Percentiles rank a stretch among this genome's conserved stretches.
Conservation (phyloP, 108 stramenopile species). For the Heterococcus sp. region DNA sequence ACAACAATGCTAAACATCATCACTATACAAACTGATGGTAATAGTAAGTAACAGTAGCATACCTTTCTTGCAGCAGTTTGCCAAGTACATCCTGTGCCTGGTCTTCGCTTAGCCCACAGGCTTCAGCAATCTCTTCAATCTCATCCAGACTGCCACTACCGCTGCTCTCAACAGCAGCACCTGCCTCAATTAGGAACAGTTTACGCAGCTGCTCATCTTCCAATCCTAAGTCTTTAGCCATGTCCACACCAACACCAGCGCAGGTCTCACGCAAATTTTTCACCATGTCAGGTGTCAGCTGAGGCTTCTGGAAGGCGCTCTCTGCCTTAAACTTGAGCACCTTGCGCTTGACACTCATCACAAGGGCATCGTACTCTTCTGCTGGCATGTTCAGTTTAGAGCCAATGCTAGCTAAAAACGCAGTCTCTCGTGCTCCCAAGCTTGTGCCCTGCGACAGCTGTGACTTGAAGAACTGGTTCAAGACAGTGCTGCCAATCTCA, state of each 20-base stretch:
- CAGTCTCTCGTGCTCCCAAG: conserved; percentile 15
- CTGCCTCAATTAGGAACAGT: background rate
- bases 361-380: background rate
- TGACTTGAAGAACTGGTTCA: conserved; percentile 21
- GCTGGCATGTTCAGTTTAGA: conserved; percentile 14
- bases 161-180: background rate
- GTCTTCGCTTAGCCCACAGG: background rate
- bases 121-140: background rate
- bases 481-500: conserved; percentile 25
- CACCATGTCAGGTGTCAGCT: background rate
- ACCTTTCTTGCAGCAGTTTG: background rate
- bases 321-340: background rate
- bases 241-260: background rate
- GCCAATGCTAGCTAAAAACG: conserved; percentile 22
- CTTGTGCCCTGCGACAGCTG: conserved; percentile 6
- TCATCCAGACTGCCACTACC: background rate
- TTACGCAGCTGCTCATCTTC: background rate
- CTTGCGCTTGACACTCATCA: background rate
- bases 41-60: no score
- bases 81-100: background rate
- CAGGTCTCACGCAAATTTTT: background rate
- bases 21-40: no score
- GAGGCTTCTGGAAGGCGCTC: background rate
- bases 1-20: no score
- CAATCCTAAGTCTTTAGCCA: background rate